Evolutionary conservation across 1,284 basidiomycete genomes (phyloP).

Genomic region (Malassezia slooffiae): DNA sequence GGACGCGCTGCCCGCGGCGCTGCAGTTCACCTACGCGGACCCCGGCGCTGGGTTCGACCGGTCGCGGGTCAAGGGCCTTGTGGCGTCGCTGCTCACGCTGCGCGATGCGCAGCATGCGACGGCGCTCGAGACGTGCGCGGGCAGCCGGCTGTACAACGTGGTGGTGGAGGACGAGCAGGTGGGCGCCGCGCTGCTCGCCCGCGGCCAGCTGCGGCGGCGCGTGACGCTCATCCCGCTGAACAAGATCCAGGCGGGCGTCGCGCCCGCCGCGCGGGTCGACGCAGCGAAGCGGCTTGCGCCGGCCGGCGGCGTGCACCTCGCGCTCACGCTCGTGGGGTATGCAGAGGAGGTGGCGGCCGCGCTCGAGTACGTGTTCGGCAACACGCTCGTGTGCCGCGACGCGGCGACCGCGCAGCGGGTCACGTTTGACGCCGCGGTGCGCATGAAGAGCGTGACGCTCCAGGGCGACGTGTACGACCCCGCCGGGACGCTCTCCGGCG

Average conservation of each 20-base stretch:
- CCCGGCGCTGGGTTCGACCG: conserved; percentile 76
- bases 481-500: conserved; percentile 82
- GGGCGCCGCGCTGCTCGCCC: conserved; percentile 71
- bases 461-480: conserved; percentile 96
- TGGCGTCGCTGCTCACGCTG: conserved; percentile 61
- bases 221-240: conserved; percentile 89
- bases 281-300: conserved; percentile 63
- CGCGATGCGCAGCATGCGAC: conserved; percentile 58
- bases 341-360: conserved; percentile 73
- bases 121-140: conserved; percentile 86
- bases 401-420: conserved; percentile 76
- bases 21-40: conserved; percentile 73
- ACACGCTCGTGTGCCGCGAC: conserved; percentile 83
- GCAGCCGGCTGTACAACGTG: conserved; percentile 75
- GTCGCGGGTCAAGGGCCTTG: conserved; percentile 68
- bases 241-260: conserved; percentile 67
- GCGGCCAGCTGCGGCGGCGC: conserved; percentile 73
- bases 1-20: conserved; percentile 56
- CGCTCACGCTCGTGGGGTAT: conserved; percentile 76
- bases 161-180: conserved; percentile 74
- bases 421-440: conserved; percentile 67
- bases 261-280: conserved; percentile 63
- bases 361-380: conserved; percentile 87
- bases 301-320: conserved; percentile 70
- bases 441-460: conserved; percentile 75